A percentile compares a stretch with the other conserved stretches of the same genome.
phyloP scores from a whole-genome alignment of 768 basidiomycete genomes.

The Lactarius hatsudake region DNA sequence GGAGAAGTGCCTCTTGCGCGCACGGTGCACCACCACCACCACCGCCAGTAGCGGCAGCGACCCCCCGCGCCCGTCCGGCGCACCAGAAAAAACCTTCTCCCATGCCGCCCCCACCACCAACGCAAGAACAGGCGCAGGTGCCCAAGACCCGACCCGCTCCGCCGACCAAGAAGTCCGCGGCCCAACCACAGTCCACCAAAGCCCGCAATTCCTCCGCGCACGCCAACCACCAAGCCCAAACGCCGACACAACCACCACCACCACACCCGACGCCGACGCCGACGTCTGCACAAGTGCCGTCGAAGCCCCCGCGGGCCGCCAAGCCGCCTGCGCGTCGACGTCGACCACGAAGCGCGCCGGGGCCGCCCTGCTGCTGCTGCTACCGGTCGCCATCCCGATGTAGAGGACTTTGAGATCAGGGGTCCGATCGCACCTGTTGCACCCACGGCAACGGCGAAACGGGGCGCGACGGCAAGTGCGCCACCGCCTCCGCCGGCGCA shows the following conservation, averaged over 20 bases:
- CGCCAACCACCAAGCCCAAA: not conserved
- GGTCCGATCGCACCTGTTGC: slow-evolving; percentile 37
- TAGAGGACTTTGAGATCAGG: slow-evolving; percentile 50
- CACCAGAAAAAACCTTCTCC: slow-evolving; percentile 7
- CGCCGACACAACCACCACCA: slow-evolving; percentile 23
- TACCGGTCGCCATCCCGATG: slow-evolving; percentile 35
- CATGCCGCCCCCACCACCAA: not conserved
- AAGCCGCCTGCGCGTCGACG: not conserved
- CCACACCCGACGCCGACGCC: not conserved
- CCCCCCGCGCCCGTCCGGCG: not conserved
- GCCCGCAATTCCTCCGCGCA: slow-evolving; percentile 15
- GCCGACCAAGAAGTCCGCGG: slow-evolving; percentile 23
- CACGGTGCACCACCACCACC: not conserved
- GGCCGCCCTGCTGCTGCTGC: not conserved
- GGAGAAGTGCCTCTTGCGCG: slow-evolving; percentile 22
- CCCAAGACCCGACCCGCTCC: slow-evolving; percentile 9
- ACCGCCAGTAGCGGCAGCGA: not conserved
- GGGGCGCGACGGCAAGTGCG: not conserved
- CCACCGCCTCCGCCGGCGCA: slow-evolving; percentile 33
- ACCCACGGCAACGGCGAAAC: not conserved
- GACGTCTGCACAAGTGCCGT: not conserved
- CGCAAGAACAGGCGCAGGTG: not conserved
- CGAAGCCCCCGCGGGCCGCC: not conserved
- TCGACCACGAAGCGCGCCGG: not conserved
- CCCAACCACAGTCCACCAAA: slow-evolving; percentile 24